Evolutionary conservation across 83 land plant species (phyloP), one percentile per base, ranked within the genome.

Genomic region (Picea abies): DNA sequence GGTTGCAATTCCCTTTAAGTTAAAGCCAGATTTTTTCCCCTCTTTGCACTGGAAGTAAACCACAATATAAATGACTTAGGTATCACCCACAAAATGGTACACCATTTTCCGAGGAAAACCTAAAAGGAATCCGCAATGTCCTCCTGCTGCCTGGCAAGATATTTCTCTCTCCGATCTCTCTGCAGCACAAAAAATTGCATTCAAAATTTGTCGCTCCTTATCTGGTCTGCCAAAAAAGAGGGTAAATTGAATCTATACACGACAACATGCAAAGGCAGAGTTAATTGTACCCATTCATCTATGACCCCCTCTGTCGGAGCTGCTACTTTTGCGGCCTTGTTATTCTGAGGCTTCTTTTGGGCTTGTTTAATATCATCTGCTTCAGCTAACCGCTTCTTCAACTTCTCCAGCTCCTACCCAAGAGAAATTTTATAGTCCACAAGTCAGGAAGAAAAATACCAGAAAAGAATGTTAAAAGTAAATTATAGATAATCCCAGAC

Each of bases 111-210:
- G 47, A 44, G 47, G 47, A 44, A 72, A 72, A 41, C 41, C 41
- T 72, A 72, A 19, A 39, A 17, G 22, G 90, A 90, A 80, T 88
- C 94, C 60, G 85, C 89, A 37, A 88, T 90, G 81, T 88, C 94
- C 63, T 86, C 91, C 70, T 92, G 94, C 64, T 90, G 94, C 26
- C 79, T 85, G 22, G 94, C 94, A 71, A 90, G 87, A 79, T 88
- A 92, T 81, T 86, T 90, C 84, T 90, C 94, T 62, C 94, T 86
- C 69, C 94, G 86, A 69, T 92, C 94, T 82, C 90, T 92, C 94
- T 92, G 88, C 26, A 72, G 41, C 20, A 44, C 49, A 72, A 0
- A 20, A 67, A 82, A 62, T 52, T 10, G 52, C 37, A 81, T n/a
- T 67, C 32, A 81, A 70, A 72, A 72, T 72, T 15, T 22, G 19